Base-by-base conservation (phyloP, 805 yeast genomes). In the Candida ortonii region DNA sequence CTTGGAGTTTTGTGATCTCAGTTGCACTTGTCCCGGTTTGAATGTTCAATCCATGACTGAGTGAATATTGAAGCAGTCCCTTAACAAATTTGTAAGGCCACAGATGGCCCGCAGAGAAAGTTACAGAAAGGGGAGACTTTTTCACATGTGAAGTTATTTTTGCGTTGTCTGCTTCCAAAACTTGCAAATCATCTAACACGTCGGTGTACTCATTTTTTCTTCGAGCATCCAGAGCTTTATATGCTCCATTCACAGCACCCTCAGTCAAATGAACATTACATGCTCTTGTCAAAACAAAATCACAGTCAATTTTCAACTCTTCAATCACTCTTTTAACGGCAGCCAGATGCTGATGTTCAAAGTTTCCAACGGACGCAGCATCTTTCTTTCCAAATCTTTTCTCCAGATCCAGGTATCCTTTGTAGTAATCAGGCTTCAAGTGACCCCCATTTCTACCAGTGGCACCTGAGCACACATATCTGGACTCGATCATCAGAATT, bases 371-470 rank as follows among this genome's bases (percentile, higher is more conserved):
- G 27, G 54, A 55, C 5, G 68, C 64, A 11, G 65, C 68, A 13
- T 50, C 41, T 25, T 51, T 28, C 21, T 36, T 30, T 26, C 61
- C 54, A 33, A 50, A 46, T 23, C 38, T 35, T 7, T 30, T 23
- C 15, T 36, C 47, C 29, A 39, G 45, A 16, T 34, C 30, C 7
- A 37, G 38, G 16, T 53, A 48, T n/a, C 26, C 42, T 22, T 39
- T 30, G 36, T 53, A 50, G 31, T 38, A 41, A 27, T 42, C 48
- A 5, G 73, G 71, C 28, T 68, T 65, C 32, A 70, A 43, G 44
- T 70, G 76, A 1, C 75, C 76, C 13, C 75, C 74, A 36, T 70
- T 70, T 35, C 75, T 50, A 12, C 72, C 74, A 2, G 72, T 67
- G 11, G 74, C 76, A 17, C 55, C 61, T 5, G 65, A 57, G 31